Base-by-base conservation (phyloP, 2,329 filamentous ascomycete genomes). In the Penicillium vulpinum region DNA sequence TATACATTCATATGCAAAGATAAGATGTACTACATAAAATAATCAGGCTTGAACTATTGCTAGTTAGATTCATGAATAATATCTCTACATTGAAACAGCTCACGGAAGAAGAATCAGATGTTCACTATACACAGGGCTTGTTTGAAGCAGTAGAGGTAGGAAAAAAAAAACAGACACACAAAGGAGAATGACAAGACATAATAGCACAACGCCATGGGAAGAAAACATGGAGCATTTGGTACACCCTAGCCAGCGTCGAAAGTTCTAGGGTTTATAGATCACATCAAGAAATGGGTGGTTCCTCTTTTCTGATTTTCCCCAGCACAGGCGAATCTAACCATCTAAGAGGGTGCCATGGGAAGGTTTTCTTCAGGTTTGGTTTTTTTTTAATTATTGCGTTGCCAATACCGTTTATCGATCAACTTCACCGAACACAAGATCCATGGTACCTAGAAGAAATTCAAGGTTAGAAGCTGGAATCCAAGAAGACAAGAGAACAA, bases 341-440 rank as follows among this genome's bases (percentile, higher is more conserved):
- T 65, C 61, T 64, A 67, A 58, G 61, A 54, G 54, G 55, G 55
- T 56, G 59, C 56, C 60, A 59, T 59, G 58, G 60, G 49, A 52
- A 57, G 57, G 55, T 59, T 57, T 66, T 62, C 56, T 64, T 64
- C 59, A 10, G 57, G 57, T 62, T 60, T 61, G 40, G 48, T 63
- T 59, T 46, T 44, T 58, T 62, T 62, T 57, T 51, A 52, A 64
- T 65, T 61, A 63, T 66, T 63, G 60, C 49, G 50, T 60, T 57
- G 54, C 18, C 29, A 44, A 36, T 44, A 41, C 38, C 21, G 35
- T 71, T 71, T 78, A 84, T 70, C 81, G 72, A 70, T 84, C 81
- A 57, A 84, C 80, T 70, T 84, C 81, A 86, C 91, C 91, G 76
- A 94, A 93, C 81, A 93, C 90, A 74, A 94, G 78, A 85, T 92